Evolutionary conservation across 306 rosid species (phyloP), one percentile per base, ranked within the genome.

Genomic region (Cucurbita argyrosperma): DNA sequence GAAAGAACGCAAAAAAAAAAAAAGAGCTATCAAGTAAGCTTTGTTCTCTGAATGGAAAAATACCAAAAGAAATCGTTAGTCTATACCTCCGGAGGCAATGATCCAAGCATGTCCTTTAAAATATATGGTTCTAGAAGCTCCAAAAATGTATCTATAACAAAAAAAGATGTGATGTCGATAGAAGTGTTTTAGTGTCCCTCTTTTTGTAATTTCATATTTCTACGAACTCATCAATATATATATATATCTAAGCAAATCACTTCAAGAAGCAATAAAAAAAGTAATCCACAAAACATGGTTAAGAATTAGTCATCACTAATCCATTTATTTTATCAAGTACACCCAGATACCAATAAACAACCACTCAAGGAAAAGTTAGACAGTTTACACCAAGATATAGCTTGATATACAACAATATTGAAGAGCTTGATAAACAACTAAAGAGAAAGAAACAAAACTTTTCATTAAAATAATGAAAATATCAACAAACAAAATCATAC

Each of bases 101-200:
- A 94, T 82, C 97, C 97, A 76, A 94, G 99, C 99, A 94, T 90
- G 75, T 94, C 97, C 83, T 86, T 88, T 79, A 94, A 83, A 80
- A 91, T 89, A 78, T 94, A 94, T 50, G 99, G 99, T 86, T 94
- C 99, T 89, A 94, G 74, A 64, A 94, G 90, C 85, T 94, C 99
- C 92, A 94, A 87, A 91, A 94, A 94, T 83, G 97, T 83, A 77
- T 91, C 99, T 94, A 78, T 39, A 74, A 35, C 39, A 75, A 77
- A 39, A 52, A 37, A 74, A 76, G 69, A 59, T 6, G 72, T 39
- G 42, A 66, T 39, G 40, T 63, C 49, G 11, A 3, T 11, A 13
- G 51, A 46, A 46, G 51, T 46, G 15, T 46, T 46, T 46, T 46
- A 46, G 4, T 49, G 16, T 5, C 16, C 16, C 15, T 13, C 5